A percentile compares a stretch with the other conserved stretches of the same genome.
These are phyloP conservation scores for Chenopodium berlandieri DNA, from an alignment of 148 eudicot species.

Conservation along the genomic window DNA sequence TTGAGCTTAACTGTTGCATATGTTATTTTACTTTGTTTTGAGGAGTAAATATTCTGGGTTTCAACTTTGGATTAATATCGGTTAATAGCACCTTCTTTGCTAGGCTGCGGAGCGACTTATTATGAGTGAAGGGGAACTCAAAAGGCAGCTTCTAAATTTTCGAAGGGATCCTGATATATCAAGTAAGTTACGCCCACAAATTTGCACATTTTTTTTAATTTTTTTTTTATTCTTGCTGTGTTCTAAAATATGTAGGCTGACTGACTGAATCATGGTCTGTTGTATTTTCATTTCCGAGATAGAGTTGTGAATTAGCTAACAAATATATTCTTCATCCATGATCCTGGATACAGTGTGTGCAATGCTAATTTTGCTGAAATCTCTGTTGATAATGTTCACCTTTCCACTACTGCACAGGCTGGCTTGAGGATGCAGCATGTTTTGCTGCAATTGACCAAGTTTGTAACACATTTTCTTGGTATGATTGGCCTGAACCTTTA, in stretches of 20 bases:
- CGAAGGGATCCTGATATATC: slow-evolving; percentile 70
- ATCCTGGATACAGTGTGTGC: slow-evolving; percentile 1
- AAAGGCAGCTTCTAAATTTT: slow-evolving; percentile 64
- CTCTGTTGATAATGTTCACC: slow-evolving; percentile 1
- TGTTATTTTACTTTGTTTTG: background rate
- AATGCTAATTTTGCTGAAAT: background rate
- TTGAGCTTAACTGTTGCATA: background rate
- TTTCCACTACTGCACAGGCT: slow-evolving; percentile 48
- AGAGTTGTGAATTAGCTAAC: background rate
- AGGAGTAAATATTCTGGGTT: background rate
- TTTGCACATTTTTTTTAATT: slow-evolving; percentile 4
- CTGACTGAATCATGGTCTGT: background rate
- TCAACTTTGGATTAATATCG: background rate
- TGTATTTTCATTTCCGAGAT: background rate
- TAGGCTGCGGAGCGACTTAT: slow-evolving; percentile 92
- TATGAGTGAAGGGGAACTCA: slow-evolving; percentile 73
- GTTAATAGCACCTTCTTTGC: slow-evolving; percentile 11
- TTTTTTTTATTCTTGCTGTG: background rate
- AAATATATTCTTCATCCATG: background rate
- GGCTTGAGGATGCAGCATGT: slow-evolving; percentile 98
- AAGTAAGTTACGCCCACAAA: slow-evolving; percentile 42
- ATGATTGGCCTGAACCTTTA: slow-evolving; percentile 91
- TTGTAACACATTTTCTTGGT: slow-evolving; percentile 67
- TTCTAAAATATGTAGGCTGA: background rate
- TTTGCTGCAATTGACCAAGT: slow-evolving; percentile 92